Evolutionary conservation across 495 filamentous ascomycete genomes (phyloP).

Genomic region (Penicillium cosmopolitanum): DNA sequence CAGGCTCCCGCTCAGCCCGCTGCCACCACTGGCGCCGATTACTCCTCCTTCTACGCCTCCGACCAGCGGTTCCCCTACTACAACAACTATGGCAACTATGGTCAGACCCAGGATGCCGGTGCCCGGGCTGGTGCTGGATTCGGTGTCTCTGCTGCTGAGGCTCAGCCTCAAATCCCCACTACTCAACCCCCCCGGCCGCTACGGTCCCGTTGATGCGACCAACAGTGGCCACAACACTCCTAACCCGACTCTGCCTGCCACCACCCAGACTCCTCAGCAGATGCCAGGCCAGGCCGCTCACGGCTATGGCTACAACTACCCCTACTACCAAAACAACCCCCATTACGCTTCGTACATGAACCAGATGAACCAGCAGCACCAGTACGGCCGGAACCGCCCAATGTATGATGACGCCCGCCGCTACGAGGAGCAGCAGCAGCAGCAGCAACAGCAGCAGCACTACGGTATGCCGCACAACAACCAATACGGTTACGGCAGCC

Average conservation of each 20-base stretch:
- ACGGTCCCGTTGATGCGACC: conserved; percentile 73
- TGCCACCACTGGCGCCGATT: conserved; percentile 72
- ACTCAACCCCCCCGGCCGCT: conserved; percentile 68
- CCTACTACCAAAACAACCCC: conserved; percentile 69
- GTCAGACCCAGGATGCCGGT: conserved; percentile 77
- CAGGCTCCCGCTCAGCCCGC: conserved; percentile 56
- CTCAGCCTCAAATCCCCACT: conserved; percentile 74
- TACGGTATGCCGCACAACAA: conserved; percentile 56
- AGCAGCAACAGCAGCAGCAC: conserved; percentile 35
- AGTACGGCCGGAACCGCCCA: conserved; percentile 56
- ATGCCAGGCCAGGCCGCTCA: conserved; percentile 59
- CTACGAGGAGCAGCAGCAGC: conserved; percentile 51
- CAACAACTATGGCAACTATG: conserved; percentile 79
- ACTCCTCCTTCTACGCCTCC: conserved; percentile 84
- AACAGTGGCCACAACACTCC: conserved; percentile 88
- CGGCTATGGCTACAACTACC: conserved; percentile 70
- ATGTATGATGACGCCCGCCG: conserved; percentile 60
- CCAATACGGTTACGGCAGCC: conserved; percentile 70
- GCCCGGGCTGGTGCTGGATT: conserved; percentile 66
- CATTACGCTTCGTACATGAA: conserved; percentile 83
- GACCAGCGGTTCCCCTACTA: conserved; percentile 81
- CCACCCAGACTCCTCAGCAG: conserved; percentile 67
- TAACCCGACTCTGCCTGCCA: conserved; percentile 73
- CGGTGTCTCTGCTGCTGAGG: conserved; percentile 70
- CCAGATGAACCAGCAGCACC: conserved; percentile 57